Percentiles rank a stretch among this genome's conserved stretches.
Evolutionary conservation across 176 grass and related monocot species (phyloP).

Genomic region (Carex parvula): DNA sequence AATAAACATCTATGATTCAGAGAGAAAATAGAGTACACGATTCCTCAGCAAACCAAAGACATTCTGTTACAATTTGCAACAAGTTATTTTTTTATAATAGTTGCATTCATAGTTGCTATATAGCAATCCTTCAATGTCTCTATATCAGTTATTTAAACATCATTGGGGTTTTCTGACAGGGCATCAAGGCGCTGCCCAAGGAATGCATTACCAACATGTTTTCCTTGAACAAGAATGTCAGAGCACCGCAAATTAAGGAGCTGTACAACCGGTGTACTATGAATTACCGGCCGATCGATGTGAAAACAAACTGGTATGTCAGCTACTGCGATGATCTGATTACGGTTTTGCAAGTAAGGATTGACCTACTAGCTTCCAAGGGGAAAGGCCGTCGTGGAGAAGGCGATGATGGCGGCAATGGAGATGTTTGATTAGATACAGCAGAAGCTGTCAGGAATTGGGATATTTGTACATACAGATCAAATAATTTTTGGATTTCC

Average conservation of each 20-base stretch:
- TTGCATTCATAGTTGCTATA: neutral
- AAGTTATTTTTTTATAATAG: neutral
- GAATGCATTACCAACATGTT: slow-evolving; percentile 1
- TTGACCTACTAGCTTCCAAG: neutral
- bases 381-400: neutral
- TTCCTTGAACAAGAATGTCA: slow-evolving; percentile 7
- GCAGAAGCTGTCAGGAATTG: neutral
- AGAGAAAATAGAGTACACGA: no score
- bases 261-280: neutral
- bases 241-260: neutral
- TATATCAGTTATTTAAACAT: neutral
- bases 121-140: neutral
- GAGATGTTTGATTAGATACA: neutral
- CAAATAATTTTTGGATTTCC: neutral
- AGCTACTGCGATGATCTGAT: neutral
- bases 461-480: neutral
- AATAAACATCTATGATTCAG: no score
- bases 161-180: neutral
- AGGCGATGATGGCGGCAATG: neutral
- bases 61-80: neutral
- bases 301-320: neutral
- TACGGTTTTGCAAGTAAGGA: neutral
- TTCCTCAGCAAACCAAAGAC: neutral
- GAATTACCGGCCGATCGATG: neutral
- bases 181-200: neutral